A percentile compares a stretch with the other conserved stretches of the same genome.
Evolutionary conservation across 2,329 filamentous ascomycete genomes (phyloP).

Genomic region (Juglanconis sp.): DNA sequence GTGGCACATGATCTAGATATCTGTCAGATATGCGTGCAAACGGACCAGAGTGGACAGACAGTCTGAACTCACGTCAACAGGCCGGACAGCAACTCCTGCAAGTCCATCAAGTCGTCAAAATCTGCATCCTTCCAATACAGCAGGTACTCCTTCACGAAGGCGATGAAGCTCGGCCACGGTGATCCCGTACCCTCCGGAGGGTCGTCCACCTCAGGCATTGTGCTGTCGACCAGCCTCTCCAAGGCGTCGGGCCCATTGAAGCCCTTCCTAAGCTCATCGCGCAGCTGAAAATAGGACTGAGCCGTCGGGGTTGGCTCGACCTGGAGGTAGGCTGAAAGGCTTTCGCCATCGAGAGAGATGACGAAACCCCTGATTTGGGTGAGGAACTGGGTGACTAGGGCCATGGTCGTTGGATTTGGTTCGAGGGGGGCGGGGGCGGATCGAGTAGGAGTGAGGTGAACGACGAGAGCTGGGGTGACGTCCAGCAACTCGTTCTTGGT

Average conservation of each 20-base stretch:
- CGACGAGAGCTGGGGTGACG: not conserved
- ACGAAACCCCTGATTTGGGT: conserved; percentile 60
- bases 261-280: conserved; percentile 59
- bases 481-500: not conserved
- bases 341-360: conserved; percentile 58
- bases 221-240: conserved; percentile 59
- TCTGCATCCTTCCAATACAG: conserved; percentile 78
- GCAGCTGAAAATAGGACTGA: conserved; percentile 59
- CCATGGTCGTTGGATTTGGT: conserved; percentile 40
- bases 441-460: not conserved
- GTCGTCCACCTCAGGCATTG: conserved; percentile 63
- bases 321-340: conserved; percentile 67
- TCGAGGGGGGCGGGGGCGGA: not conserved
- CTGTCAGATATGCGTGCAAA: not conserved
- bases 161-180: conserved; percentile 72
- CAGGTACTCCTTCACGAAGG: conserved; percentile 79
- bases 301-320: conserved; percentile 69
- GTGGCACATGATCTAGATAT: conserved; percentile 70
- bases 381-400: conserved; percentile 67
- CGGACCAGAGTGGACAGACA: not conserved
- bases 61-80: conserved; percentile 64
- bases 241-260: conserved; percentile 48
- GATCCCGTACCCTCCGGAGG: conserved; percentile 61
- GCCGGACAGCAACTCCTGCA: conserved; percentile 71
- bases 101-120: conserved; percentile 68